These are phyloP conservation scores for Chlamydomonas sp. DNA, from an alignment of 139 green algal genomes.

Conservation along the genomic window DNA sequence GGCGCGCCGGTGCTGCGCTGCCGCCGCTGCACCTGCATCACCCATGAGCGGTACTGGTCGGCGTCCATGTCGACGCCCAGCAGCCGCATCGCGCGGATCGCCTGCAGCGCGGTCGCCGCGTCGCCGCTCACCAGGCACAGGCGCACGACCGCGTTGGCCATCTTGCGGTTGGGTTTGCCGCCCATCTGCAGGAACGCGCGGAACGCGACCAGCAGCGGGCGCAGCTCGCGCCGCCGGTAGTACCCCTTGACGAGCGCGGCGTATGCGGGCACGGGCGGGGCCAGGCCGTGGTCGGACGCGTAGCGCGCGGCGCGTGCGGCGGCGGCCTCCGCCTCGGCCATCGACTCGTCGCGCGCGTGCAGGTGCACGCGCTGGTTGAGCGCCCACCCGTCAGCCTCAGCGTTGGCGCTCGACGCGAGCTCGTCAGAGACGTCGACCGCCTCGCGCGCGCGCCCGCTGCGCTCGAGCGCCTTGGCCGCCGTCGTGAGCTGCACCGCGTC, in stretches of 20 bases:
- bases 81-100: slow-evolving; percentile 15
- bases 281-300: background rate
- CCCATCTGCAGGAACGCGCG: background rate
- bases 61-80: background rate
- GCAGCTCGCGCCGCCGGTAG: background rate
- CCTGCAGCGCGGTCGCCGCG: background rate
- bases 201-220: background rate
- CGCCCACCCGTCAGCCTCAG: background rate
- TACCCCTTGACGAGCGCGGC: background rate
- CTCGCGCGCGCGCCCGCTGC: background rate
- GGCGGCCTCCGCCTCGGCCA: slow-evolving; percentile 6
- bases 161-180: background rate
- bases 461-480: background rate
- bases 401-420: background rate
- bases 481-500: slow-evolving; percentile 13
- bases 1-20: background rate
- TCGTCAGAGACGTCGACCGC: background rate
- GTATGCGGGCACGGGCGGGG: slow-evolving; percentile 3
- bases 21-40: background rate
- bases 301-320: background rate
- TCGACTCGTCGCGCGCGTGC: background rate
- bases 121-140: background rate
- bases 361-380: slow-evolving; percentile 11
- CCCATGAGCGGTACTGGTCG: background rate
- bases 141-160: slow-evolving; percentile 8